These are phyloP conservation scores for Candida vaughaniae DNA, from an alignment of 805 yeast species.

Conservation along the genomic window DNA sequence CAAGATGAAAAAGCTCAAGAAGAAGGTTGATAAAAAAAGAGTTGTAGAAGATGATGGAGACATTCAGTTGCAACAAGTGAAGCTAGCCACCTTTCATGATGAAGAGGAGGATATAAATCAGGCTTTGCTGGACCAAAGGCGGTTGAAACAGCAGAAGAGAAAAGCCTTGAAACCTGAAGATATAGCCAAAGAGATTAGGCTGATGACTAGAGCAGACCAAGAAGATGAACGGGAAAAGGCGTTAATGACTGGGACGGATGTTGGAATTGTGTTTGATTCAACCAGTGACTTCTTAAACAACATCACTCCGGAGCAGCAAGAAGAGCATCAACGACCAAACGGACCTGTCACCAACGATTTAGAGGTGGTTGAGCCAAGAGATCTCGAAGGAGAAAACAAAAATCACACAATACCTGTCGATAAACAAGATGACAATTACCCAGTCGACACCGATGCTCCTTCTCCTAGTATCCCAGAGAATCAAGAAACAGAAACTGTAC, in stretches of 20 bases:
- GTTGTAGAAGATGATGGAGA: conserved; percentile 18
- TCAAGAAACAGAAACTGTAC: neutral
- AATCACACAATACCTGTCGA: neutral
- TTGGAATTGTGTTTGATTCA: conserved; percentile 36
- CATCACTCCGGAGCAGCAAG: conserved; percentile 8
- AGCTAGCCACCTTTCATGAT: conserved; percentile 22
- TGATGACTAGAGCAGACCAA: conserved; percentile 18
- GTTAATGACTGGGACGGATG: conserved; percentile 6
- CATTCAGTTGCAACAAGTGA: conserved; percentile 26
- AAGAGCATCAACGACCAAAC: neutral
- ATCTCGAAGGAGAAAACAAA: neutral
- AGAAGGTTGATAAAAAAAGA: conserved; percentile 30
- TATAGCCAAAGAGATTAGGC: conserved; percentile 38
- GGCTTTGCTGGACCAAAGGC: conserved; percentile 18
- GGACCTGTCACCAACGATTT: neutral
- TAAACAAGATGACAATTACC: neutral
- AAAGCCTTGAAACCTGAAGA: conserved; percentile 28
- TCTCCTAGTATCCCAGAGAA: neutral
- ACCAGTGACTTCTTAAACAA: conserved; percentile 40
- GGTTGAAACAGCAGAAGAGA: conserved; percentile 27
- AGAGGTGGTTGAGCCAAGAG: neutral
- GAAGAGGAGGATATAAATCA: conserved; percentile 29
- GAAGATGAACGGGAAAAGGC: conserved; percentile 15
- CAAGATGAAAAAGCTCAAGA: conserved; percentile 44
- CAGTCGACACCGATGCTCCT: neutral